Percentiles rank a stretch among this genome's conserved stretches.
Conservation (phyloP, 1,284 basidiomycete species). For the Pascua sp. region DNA sequence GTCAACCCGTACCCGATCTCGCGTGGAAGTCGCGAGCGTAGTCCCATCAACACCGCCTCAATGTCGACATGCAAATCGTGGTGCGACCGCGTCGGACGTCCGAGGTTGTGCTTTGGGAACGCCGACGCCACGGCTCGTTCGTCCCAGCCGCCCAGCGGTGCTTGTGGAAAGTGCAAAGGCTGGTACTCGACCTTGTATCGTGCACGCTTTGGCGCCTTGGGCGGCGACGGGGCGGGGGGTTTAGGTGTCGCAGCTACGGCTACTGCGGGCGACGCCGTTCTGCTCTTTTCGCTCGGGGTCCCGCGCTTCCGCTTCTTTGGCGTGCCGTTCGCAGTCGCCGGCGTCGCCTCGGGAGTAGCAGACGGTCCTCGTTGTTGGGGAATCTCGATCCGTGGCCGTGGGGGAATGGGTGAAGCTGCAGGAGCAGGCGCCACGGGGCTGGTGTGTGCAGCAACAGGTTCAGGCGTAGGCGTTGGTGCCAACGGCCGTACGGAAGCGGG, state of each 20-base stretch:
- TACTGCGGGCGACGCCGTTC: not conserved
- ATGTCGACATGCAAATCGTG: slow-evolving; percentile 68
- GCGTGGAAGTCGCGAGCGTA: slow-evolving; percentile 75
- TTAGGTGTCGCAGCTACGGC: not conserved
- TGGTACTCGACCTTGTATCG: slow-evolving; percentile 88
- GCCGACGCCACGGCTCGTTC: slow-evolving; percentile 60
- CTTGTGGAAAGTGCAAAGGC: slow-evolving; percentile 71
- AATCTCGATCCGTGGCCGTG: not conserved
- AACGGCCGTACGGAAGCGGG: not conserved
- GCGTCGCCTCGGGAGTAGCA: not conserved
- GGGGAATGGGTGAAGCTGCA: not conserved
- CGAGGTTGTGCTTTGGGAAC: slow-evolving; percentile 59
- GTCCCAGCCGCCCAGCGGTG: slow-evolving; percentile 82
- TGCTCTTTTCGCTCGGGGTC: not conserved
- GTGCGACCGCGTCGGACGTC: slow-evolving; percentile 62
- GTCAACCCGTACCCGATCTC: slow-evolving; percentile 89
- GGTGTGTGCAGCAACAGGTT: not conserved
- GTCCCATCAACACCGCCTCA: slow-evolving; percentile 79
- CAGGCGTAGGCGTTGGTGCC: not conserved
- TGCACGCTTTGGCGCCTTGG: slow-evolving; percentile 43
- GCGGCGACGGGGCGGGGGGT: not conserved
- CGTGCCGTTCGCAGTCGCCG: not conserved
- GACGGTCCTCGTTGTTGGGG: not conserved
- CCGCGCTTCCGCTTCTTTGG: slow-evolving; percentile 7
- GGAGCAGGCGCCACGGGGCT: not conserved